Evolutionary conservation across 371 early-diverging fungal species (phyloP).

Genomic region (Mortierella sp.): DNA sequence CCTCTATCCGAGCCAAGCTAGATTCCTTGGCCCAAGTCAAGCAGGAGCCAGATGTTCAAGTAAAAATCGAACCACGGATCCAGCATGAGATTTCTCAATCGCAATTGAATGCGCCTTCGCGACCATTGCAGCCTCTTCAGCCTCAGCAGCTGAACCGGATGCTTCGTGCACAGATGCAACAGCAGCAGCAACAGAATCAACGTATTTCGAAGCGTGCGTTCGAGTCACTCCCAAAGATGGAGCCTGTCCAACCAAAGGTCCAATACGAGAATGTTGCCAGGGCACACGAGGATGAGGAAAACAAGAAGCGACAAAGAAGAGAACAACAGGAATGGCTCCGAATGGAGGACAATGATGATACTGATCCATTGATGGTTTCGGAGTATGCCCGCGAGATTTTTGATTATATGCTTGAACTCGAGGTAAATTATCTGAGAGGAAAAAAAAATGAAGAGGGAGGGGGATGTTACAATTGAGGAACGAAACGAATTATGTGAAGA

Average conservation of each 20-base stretch:
- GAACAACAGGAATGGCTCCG: constrained; percentile 59
- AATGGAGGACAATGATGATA: constrained; percentile 68
- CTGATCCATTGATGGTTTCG: constrained; percentile 90
- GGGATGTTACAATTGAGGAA: too few species aligned
- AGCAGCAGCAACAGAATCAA: neutral
- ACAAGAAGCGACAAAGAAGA: constrained; percentile 33
- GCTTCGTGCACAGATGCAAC: neutral
- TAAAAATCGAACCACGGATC: too few species aligned
- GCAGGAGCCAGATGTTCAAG: too few species aligned
- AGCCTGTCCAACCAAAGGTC: neutral
- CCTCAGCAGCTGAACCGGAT: neutral
- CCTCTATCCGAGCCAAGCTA: too few species aligned
- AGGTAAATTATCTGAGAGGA: constrained; percentile 61
- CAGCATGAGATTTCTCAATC: too few species aligned
- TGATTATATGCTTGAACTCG: constrained; percentile 79
- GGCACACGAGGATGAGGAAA: constrained; percentile 25
- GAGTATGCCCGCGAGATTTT: constrained; percentile 95
- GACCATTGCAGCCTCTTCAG: neutral
- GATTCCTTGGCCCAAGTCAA: too few species aligned
- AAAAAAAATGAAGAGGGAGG: constrained; percentile 3
- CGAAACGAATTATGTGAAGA: too few species aligned
- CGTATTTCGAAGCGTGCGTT: neutral
- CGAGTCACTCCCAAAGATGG: neutral
- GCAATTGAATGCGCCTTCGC: too few species aligned
- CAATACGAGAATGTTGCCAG: constrained; percentile 13